Percentiles rank a stretch among this genome's conserved stretches.
phyloP scores from a whole-genome alignment of 352 stramenopile species.

The Globisporangium mamillatum region DNA sequence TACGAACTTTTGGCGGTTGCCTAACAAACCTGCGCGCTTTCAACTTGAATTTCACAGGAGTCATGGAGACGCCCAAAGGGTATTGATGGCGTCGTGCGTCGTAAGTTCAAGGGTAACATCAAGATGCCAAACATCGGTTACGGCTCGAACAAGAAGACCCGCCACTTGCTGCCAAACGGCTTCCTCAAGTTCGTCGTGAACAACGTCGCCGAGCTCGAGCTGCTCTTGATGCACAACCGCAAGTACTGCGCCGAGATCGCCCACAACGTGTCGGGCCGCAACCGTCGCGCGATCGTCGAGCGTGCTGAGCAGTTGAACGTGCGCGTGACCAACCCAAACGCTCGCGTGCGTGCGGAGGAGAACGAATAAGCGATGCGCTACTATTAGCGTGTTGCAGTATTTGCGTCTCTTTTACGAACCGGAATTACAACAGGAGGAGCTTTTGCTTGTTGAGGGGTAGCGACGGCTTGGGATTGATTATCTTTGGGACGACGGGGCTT shows the following conservation, averaged over 20 bases:
- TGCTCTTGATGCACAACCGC: slow-evolving; percentile 92
- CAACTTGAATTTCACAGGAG: slow-evolving; percentile 35
- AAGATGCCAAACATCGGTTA: slow-evolving; percentile 99
- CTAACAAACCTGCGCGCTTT: neutral
- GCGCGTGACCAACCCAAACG: slow-evolving; percentile 97
- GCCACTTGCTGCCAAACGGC: slow-evolving; percentile 97
- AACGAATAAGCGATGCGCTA: slow-evolving; percentile 74
- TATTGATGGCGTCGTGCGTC: slow-evolving; percentile 99
- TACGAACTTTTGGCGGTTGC: neutral
- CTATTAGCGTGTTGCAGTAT: neutral
- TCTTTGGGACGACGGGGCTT: slow-evolving; percentile 16
- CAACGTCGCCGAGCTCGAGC: slow-evolving; percentile 98
- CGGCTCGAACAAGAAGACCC: slow-evolving; percentile 98
- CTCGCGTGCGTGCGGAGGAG: slow-evolving; percentile 96
- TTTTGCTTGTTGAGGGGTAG: slow-evolving; percentile 20
- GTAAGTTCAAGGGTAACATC: slow-evolving; percentile 98
- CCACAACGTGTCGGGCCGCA: slow-evolving; percentile 96
- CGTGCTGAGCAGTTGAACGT: slow-evolving; percentile 98
- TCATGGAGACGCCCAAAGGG: slow-evolving; percentile 98
- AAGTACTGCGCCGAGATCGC: slow-evolving; percentile 99
- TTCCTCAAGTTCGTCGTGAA: slow-evolving; percentile 99
- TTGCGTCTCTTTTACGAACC: slow-evolving; percentile 3
- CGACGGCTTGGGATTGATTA: slow-evolving; percentile 8
- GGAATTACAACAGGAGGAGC: slow-evolving; percentile 8
- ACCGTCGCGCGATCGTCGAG: slow-evolving; percentile 97